Conservation (phyloP, 2,329 filamentous ascomycete genomes). For the Phialophora macrospora region DNA sequence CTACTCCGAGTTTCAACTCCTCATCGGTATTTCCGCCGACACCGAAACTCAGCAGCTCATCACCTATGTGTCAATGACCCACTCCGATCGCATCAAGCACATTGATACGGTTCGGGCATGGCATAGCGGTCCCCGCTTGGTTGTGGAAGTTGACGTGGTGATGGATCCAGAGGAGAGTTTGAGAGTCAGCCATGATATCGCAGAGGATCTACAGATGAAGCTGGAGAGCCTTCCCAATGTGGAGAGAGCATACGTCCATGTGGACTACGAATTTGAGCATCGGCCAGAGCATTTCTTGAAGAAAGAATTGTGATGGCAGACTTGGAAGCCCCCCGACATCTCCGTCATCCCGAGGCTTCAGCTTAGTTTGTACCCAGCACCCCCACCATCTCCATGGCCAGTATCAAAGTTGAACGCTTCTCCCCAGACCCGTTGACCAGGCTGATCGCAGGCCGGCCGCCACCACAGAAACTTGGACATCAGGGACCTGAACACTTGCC, state of each 20-base stretch:
- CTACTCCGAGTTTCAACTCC: constrained; percentile 83
- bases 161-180: constrained; percentile 79
- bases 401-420: background rate
- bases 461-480: constrained; percentile 4
- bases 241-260: constrained; percentile 93
- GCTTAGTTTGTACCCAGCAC: background rate
- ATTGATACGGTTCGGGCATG: constrained; percentile 97
- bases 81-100: constrained; percentile 75
- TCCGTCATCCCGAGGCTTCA: background rate
- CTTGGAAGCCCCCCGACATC: background rate
- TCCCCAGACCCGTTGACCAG: background rate
- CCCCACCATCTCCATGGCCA: background rate
- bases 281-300: constrained; percentile 82
- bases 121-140: constrained; percentile 83
- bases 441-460: constrained; percentile 1
- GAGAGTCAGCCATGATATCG: constrained; percentile 84
- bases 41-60: constrained; percentile 89
- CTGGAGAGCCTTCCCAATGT: constrained; percentile 89
- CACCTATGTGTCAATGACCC: constrained; percentile 94
- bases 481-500: constrained; percentile 6
- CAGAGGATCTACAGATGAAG: constrained; percentile 92
- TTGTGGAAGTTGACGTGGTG: constrained; percentile 95
- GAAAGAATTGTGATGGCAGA: constrained; percentile 60
- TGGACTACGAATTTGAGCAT: constrained; percentile 95
- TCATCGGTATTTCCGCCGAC: constrained; percentile 87